Conservation (phyloP, 225 moss, liverwort and hornwort species). For the Takakia lepidozioides region DNA sequence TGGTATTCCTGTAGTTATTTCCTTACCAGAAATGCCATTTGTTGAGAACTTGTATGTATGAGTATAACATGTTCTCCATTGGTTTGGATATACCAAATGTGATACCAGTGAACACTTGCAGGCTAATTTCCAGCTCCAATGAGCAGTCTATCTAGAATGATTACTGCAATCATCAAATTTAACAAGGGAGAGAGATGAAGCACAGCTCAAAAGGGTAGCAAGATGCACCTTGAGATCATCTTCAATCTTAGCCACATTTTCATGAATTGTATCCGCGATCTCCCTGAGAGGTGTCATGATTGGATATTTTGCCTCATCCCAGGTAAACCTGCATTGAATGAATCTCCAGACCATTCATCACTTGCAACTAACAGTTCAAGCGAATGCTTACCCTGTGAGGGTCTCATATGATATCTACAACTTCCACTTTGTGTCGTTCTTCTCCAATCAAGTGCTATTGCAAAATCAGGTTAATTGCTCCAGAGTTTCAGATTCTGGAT, state of each 20-base stretch:
- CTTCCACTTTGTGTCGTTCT: background rate
- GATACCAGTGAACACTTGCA: too few relatives aligned
- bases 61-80: too few relatives aligned
- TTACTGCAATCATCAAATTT: background rate
- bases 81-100: too few relatives aligned
- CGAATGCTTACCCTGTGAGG: background rate
- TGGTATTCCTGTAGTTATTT: too few relatives aligned
- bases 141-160: too few relatives aligned
- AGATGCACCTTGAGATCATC: conserved; percentile 92
- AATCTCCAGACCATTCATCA: too few relatives aligned
- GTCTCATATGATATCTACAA: background rate
- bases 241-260: conserved; percentile 80
- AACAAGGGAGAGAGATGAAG: background rate
- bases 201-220: too few relatives aligned
- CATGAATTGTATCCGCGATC: conserved; percentile 83
- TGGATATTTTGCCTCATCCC: conserved; percentile 99
- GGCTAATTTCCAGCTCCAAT: too few relatives aligned
- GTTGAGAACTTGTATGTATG: too few relatives aligned
- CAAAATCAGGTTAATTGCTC: background rate
- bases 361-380: background rate
- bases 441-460: too few relatives aligned
- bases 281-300: conserved; percentile 86
- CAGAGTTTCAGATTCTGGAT: background rate
- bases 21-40: too few relatives aligned
- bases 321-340: conserved; percentile 57